Evolutionary conservation across 257 asterid species (phyloP), one percentile per base, ranked within the genome.

Genomic region (Penstemon eatonii): DNA sequence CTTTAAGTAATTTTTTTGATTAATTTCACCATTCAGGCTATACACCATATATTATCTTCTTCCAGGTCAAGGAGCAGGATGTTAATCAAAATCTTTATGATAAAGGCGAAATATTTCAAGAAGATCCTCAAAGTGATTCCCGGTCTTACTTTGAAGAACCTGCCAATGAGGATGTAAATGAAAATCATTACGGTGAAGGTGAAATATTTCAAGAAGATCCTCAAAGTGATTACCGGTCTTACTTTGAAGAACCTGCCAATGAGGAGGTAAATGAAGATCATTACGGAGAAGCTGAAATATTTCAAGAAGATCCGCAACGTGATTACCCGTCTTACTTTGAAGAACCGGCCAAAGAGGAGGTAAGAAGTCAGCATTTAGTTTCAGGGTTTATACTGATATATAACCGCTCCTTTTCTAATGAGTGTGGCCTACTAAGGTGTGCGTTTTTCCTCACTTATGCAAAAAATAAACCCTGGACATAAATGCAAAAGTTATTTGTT

Each of bases 41-140:
- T 44, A 54, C 33, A 25, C 51, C 47, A 15, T 66, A 6, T 71
- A 41, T 70, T 60, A 61, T 73, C 50, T 25, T 74, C 44, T 55
- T 67, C 69, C 86, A 85, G 90, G 85, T 70, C 54, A n/a, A 72
- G 41, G 82, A 76, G 54, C 77, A 10, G 69, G 85, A 73, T 66
- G 65, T 13, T 42, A 42, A 66, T 47, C 77, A 68, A 70, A 69
- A 69, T 38, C 65, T 62, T 45, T 36, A 58, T 63, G 53, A 79
- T 37, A 53, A 74, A 72, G 76, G 41, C 53, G 40, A 78, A 55
- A 45, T 63, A 65, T 75, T 78, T 36, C 50, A 47, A 64, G 53
- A 60, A 64, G 75, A 75, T 55, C 61, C 73, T 51, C 71, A 53
- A 67, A 55, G 59, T 47, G 69, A 64, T 63, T 41, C 18, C 6